phyloP scores from a whole-genome alignment of 192 early-diverging fungal species.

The Endogone sp. region DNA sequence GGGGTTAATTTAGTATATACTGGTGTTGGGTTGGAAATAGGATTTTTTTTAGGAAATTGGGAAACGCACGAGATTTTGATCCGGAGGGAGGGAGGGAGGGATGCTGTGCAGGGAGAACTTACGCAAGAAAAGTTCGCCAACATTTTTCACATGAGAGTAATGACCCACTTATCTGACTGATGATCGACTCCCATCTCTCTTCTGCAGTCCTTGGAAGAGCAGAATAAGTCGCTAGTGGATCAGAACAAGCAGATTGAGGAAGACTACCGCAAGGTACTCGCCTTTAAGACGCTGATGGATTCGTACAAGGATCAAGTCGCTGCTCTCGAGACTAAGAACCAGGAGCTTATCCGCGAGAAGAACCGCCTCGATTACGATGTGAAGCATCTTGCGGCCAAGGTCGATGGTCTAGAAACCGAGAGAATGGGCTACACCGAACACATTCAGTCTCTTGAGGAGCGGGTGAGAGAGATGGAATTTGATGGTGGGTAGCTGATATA shows the following conservation, averaged over 20 bases:
- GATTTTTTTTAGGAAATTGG: too few relatives aligned
- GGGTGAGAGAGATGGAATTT: slow-evolving; percentile 78
- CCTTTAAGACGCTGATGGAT: slow-evolving; percentile 80
- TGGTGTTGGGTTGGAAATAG: too few relatives aligned
- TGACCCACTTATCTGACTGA: too few relatives aligned
- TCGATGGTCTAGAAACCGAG: slow-evolving; percentile 62
- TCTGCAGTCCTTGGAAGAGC: slow-evolving; percentile 72
- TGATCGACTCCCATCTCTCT: too few relatives aligned
- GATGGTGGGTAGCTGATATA: slow-evolving; percentile 28
- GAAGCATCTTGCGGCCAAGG: slow-evolving; percentile 51
- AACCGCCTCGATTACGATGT: slow-evolving; percentile 69
- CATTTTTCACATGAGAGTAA: too few relatives aligned
- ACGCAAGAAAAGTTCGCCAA: too few relatives aligned
- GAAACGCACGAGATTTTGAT: too few relatives aligned
- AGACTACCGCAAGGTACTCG: slow-evolving; percentile 77
- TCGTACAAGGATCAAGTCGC: slow-evolving; percentile 82
- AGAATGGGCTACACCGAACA: slow-evolving; percentile 66
- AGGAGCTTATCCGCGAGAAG: slow-evolving; percentile 62
- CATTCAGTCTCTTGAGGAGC: slow-evolving; percentile 75
- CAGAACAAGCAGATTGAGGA: slow-evolving; percentile 80
- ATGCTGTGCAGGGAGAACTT: too few relatives aligned
- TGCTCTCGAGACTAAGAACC: slow-evolving; percentile 69
- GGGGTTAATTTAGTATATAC: neutral
- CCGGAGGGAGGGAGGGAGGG: too few relatives aligned
- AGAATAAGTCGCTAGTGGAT: slow-evolving; percentile 64